Evolutionary conservation across 331 rosid genomes (phyloP).

Genomic region (Acacia concinna): DNA sequence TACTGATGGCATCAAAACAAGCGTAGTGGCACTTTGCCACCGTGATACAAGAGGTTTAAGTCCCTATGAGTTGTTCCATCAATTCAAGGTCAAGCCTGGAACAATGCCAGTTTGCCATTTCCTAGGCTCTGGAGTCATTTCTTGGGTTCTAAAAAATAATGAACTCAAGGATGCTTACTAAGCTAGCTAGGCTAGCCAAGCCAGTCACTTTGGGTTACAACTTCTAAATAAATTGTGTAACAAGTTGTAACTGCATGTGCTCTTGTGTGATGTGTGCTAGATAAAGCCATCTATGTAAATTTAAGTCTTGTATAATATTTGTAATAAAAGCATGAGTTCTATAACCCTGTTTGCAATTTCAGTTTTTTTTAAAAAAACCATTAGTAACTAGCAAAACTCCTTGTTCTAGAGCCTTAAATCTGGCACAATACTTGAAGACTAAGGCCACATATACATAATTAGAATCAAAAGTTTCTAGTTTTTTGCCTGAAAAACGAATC

Average conservation of each 20-base stretch:
- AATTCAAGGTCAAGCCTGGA: slow-evolving; percentile 40
- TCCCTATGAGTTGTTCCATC: not conserved
- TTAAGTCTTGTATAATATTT: not conserved
- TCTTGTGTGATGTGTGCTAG: not conserved
- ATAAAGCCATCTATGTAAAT: not conserved
- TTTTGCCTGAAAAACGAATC: no score
- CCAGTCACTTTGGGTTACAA: not conserved
- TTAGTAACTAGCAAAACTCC: no score
- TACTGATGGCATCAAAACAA: slow-evolving; percentile 24
- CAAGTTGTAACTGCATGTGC: not conserved
- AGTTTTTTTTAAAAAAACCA: no score
- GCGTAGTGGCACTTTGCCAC: slow-evolving; percentile 37
- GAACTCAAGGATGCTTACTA: not conserved
- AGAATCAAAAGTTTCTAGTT: no score
- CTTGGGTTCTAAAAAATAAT: not conserved
- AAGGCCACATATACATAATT: no score
- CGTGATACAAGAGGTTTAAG: slow-evolving; percentile 19
- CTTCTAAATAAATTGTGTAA: not conserved
- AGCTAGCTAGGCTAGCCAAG: not conserved
- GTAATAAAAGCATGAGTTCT: not conserved
- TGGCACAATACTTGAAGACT: no score
- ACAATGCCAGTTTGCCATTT: slow-evolving; percentile 43
- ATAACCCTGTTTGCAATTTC: not conserved
- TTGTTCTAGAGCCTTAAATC: no score
- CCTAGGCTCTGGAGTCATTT: not conserved